Percentiles rank a stretch among this genome's conserved stretches.
Evolutionary conservation across 257 asterid species (phyloP).

Genomic region (Rhazya stricta): DNA sequence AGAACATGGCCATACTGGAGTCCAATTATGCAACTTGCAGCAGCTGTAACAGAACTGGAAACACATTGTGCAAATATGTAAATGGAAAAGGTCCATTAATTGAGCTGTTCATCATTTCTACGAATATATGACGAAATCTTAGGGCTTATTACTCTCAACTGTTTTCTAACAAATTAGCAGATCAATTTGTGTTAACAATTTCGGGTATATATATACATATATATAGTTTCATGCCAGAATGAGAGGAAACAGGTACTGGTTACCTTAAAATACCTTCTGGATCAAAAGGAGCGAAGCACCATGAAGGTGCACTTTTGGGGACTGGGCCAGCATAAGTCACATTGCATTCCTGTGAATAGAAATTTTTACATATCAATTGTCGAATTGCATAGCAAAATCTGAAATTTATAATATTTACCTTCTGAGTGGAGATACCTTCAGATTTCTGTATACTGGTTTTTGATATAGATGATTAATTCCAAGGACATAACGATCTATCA

Average conservation of each 20-base stretch:
- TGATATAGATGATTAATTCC: constrained; percentile 66
- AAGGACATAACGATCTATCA: constrained; percentile 73
- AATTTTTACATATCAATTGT: constrained; percentile 10
- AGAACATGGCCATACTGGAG: constrained; percentile 84
- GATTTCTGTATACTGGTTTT: constrained; percentile 70
- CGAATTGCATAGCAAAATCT: constrained; percentile 17
- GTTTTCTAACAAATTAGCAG: not conserved
- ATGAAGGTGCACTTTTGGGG: constrained; percentile 45
- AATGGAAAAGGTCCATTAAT: not conserved
- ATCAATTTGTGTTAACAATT: not conserved
- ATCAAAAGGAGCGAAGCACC: constrained; percentile 78
- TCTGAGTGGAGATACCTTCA: constrained; percentile 45
- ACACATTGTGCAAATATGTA: constrained; percentile 9
- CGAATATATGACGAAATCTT: not conserved
- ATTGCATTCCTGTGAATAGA: constrained; percentile 52
- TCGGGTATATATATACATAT: not conserved
- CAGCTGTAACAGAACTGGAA: constrained; percentile 72
- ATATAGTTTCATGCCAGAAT: constrained; percentile 6
- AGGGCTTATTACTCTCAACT: not conserved
- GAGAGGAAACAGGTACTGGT: constrained; percentile 11
- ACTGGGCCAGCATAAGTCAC: constrained; percentile 37
- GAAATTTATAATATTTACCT: constrained; percentile 13
- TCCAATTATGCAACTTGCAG: constrained; percentile 70
- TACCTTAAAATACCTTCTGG: constrained; percentile 95
- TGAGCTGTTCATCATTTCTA: not conserved